Evolutionary conservation across 1,139 yeast species (phyloP), one percentile per base, ranked within the genome.

Genomic region (Saccharomycopsis phalli): DNA sequence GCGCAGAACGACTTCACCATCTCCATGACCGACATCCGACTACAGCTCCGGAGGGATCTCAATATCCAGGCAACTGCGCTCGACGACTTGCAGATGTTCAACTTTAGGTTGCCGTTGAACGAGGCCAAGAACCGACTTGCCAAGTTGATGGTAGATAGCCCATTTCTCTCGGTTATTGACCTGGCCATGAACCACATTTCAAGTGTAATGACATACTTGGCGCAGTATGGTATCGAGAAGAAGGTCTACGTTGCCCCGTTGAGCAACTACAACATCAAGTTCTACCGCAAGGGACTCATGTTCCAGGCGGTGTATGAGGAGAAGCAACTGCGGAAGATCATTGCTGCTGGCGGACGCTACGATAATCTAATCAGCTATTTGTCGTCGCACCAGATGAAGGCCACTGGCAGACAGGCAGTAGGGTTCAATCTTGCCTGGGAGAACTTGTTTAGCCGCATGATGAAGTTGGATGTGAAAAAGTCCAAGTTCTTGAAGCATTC

Each of bases 291-390:
- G 19, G 94, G 94, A 0, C 62, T 88, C 2, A 86, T 91, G 94
- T 91, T 88, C 55, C 94, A 86, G 53, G 87, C 82, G 0, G 73
- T 86, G 1, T 72, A 75, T 51, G 81, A 81, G 45, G 73, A 66
- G 34, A 62, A 60, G 49, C 68, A 76, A 10, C 69, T 66, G 47
- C 60, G 54, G 34, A 57, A 67, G 36, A 57, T 88, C 32, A 61
- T 84, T 32, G 93, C 93, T 10, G 91, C 94, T 1, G 98, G 98
- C 35, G 98, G 98, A 1, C 65, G 98, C 38, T 91, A 86, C 53
- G 97, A 91, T 53, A 62, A 67, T 18, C 65, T 88, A 49, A 71
- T 87, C 17, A 64, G 73, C 2, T 69, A 77, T 14, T 69, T 84
- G 47, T 71, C 86, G 0, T 19, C 36, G 3, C 19, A 27, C 10